These are phyloP conservation scores for Coemansia brasiliensis DNA, from an alignment of 192 early-diverging fungal genomes.

Conservation along the genomic window DNA sequence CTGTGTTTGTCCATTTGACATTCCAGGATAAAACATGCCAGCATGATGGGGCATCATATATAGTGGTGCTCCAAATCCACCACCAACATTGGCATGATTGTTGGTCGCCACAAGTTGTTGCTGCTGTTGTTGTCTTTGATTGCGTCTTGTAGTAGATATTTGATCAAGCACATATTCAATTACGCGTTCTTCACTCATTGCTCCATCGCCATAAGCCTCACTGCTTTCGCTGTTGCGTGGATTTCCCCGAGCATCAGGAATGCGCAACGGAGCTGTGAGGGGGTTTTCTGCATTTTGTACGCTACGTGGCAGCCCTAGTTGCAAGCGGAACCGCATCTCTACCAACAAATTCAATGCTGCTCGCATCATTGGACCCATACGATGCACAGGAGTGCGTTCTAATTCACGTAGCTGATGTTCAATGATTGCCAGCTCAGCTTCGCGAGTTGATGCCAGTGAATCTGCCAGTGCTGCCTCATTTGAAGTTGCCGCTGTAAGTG, in stretches of 20 bases:
- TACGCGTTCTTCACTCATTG: constrained; percentile 29
- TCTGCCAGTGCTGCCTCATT: background rate
- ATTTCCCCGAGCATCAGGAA: background rate
- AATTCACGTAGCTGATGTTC: constrained; percentile 49
- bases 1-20: background rate
- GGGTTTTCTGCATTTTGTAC: constrained; percentile 7
- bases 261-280: constrained; percentile 1
- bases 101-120: background rate
- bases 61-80: constrained; percentile 30
- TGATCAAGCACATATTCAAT: constrained; percentile 48
- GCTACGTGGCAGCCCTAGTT: constrained; percentile 40
- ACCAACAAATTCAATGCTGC: constrained; percentile 49
- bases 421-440: constrained; percentile 47
- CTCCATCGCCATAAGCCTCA: constrained; percentile 26
- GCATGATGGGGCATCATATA: constrained; percentile 37
- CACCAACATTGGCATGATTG: background rate
- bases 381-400: constrained; percentile 33
- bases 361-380: constrained; percentile 50
- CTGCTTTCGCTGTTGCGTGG: background rate
- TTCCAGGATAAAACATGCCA: constrained; percentile 8
- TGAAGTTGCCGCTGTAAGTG: background rate
- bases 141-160: constrained; percentile 37
- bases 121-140: constrained; percentile 1
- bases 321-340: constrained; percentile 53
- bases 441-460: constrained; percentile 24